Evolutionary conservation across 805 yeast species (phyloP).

Genomic region (Starmerella vaccinii): DNA sequence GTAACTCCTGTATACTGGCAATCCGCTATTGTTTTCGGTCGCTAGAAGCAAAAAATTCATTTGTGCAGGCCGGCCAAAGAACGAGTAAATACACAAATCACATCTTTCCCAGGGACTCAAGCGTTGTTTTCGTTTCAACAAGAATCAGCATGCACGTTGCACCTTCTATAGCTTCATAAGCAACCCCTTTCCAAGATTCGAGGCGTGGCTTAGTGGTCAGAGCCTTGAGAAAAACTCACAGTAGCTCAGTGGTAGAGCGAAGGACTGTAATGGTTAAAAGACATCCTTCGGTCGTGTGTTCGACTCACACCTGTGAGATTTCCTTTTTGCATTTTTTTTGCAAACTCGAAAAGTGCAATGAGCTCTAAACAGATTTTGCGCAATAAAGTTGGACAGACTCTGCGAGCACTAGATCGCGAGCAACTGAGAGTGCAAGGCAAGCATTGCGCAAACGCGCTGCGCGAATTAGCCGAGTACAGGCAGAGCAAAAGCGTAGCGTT

Average conservation of each 20-base stretch:
- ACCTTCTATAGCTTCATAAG: background rate
- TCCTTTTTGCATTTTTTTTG: constrained; percentile 3
- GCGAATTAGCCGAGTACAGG: constrained; percentile 34
- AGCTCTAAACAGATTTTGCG: constrained; percentile 13
- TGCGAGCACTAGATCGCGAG: constrained; percentile 5
- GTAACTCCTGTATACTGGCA: too few species aligned
- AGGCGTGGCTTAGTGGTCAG: constrained; percentile 3
- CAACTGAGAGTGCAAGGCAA: constrained; percentile 15
- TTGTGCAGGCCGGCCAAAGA: too few species aligned
- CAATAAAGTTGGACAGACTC: constrained; percentile 8
- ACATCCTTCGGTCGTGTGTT: constrained; percentile 25
- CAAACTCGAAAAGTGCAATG: background rate
- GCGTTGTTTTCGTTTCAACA: too few species aligned
- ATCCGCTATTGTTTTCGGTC: too few species aligned
- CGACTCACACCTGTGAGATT: constrained; percentile 15
- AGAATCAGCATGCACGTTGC: background rate
- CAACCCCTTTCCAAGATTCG: background rate
- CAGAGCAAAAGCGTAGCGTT: constrained; percentile 47
- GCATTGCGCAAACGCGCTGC: constrained; percentile 22
- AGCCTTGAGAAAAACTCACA: constrained; percentile 17
- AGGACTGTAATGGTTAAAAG: constrained; percentile 24
- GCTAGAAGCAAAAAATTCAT: too few species aligned
- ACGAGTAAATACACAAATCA: too few species aligned
- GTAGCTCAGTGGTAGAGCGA: constrained; percentile 29
- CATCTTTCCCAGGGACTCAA: too few species aligned